These are phyloP conservation scores for Salix caprea DNA, from an alignment of 345 rosid genomes.

Conservation along the genomic window DNA sequence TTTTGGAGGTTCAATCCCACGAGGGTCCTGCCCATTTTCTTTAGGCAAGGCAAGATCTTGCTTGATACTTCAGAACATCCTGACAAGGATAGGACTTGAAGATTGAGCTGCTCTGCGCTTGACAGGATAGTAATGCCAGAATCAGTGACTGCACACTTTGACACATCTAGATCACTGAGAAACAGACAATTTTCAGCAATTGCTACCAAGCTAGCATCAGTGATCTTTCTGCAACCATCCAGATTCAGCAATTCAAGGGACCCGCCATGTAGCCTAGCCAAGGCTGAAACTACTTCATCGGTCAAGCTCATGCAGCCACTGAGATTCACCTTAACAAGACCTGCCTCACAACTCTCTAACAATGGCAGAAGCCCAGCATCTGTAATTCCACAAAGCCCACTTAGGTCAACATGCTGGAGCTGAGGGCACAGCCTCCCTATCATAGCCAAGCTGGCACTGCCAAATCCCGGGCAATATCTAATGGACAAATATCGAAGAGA, in stretches of 20 bases:
- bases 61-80: conserved; percentile 67
- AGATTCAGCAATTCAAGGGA: conserved; percentile 73
- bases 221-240: conserved; percentile 64
- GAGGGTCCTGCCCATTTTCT: conserved; percentile 56
- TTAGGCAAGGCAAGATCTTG: conserved; percentile 52
- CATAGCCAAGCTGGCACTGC: conserved; percentile 48
- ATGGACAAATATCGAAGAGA: conserved; percentile 56
- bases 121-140: conserved; percentile 58
- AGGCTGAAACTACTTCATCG: conserved; percentile 47
- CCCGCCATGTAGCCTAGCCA: conserved; percentile 58
- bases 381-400: conserved; percentile 50
- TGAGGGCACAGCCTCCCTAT: conserved; percentile 60
- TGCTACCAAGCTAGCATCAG: conserved; percentile 56
- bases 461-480: conserved; percentile 63
- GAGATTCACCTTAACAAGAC: conserved; percentile 74
- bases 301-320: conserved; percentile 71
- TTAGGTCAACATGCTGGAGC: conserved; percentile 59
- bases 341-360: conserved; percentile 46
- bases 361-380: conserved; percentile 61
- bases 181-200: conserved; percentile 66
- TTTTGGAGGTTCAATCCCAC: conserved; percentile 74
- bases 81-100: conserved; percentile 68
- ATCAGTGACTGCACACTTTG: conserved; percentile 64
- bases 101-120: conserved; percentile 45
- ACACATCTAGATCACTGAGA: conserved; percentile 73